Conservation (phyloP, 2,329 filamentous ascomycete species). For the Diaporthe caulivora region DNA sequence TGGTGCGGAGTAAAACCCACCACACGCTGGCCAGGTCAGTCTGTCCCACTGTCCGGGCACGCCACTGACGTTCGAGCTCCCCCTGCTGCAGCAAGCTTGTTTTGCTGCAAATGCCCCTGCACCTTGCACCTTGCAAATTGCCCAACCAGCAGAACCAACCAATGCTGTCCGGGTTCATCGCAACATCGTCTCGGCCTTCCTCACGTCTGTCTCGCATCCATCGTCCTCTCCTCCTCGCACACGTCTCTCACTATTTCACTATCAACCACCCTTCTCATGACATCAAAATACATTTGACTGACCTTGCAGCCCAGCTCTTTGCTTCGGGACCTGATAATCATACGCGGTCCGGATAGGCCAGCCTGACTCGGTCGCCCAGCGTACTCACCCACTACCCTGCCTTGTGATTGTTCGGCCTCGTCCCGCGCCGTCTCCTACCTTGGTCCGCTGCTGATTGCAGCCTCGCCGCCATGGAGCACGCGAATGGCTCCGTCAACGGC, state of each 20-base stretch:
- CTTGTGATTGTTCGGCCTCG: conserved; percentile 15
- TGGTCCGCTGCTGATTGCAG: conserved; percentile 35
- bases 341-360: neutral
- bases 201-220: no score
- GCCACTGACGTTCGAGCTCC: conserved; percentile 39
- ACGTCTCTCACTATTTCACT: neutral
- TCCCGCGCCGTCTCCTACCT: conserved; percentile 15
- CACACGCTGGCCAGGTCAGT: conserved; percentile 8
- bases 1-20: conserved; percentile 2
- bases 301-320: neutral
- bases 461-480: conserved; percentile 52
- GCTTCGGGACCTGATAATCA: neutral
- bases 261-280: neutral
- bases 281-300: neutral
- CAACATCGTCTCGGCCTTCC: no score
- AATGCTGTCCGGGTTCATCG: conserved; percentile 26
- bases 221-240: conserved; percentile 7
- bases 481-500: conserved; percentile 55
- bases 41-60: conserved; percentile 31
- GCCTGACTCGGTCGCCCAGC: neutral
- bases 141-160: conserved; percentile 27
- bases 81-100: conserved; percentile 35
- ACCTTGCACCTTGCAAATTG: conserved; percentile 13
- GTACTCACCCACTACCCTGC: conserved; percentile 22
- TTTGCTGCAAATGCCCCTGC: conserved; percentile 28